phyloP scores from a whole-genome alignment of 345 rosid genomes.

The Sapria himalayana region DNA sequence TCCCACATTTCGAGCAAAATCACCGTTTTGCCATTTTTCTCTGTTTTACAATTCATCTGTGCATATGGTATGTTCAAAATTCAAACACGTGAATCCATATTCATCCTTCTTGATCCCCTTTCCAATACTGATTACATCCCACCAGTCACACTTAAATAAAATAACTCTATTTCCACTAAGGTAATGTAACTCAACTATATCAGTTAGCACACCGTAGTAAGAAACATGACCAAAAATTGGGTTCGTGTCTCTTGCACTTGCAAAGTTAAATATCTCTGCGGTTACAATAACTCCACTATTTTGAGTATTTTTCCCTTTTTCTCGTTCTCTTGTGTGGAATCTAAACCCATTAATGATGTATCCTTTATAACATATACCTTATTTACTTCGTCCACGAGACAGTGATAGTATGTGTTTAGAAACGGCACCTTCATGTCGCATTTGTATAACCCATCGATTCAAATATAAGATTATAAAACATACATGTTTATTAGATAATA shows the following conservation, averaged over 20 bases:
- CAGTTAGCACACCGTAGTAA: background rate
- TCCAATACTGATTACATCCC: background rate
- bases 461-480: no score
- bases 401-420: background rate
- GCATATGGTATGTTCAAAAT: background rate
- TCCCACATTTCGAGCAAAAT: no score
- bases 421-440: no score
- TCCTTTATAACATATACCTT: background rate
- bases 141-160: constrained; percentile 3
- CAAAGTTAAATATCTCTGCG: background rate
- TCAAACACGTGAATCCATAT: background rate
- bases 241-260: background rate
- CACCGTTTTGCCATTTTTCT: no score
- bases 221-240: background rate
- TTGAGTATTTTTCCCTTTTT: background rate
- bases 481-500: no score
- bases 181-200: constrained; percentile 2
- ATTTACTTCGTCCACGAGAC: background rate
- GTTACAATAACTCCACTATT: constrained; percentile 1
- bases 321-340: background rate
- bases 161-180: constrained; percentile 1
- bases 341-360: constrained; percentile 2
- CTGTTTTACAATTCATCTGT: no score
- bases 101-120: background rate
- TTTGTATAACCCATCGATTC: no score